These are phyloP conservation scores for Kazachstania viticola DNA, from an alignment of 805 yeast genomes.

Conservation along the genomic window DNA sequence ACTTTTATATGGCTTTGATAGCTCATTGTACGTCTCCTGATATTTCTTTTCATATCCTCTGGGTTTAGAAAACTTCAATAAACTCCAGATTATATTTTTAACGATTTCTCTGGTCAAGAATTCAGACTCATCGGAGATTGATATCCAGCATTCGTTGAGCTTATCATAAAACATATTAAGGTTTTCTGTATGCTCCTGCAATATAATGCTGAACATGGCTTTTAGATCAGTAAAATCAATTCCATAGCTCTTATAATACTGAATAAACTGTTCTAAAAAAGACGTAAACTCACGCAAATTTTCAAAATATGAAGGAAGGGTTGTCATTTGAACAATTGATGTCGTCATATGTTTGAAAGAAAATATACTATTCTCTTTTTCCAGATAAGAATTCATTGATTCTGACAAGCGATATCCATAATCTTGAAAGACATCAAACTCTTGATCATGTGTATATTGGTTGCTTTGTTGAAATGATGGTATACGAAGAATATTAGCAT, in stretches of 20 bases:
- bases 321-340: no score
- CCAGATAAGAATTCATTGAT: slow-evolving; percentile 10
- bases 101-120: slow-evolving; percentile 10
- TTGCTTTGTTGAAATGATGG: no score
- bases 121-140: slow-evolving; percentile 10
- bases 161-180: slow-evolving; percentile 17
- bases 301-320: slow-evolving; percentile 6
- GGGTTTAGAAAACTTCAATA: slow-evolving; percentile 7
- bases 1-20: slow-evolving; percentile 8
- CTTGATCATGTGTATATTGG: no score
- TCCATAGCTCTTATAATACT: slow-evolving; percentile 15
- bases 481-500: no score
- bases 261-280: slow-evolving; percentile 17
- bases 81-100: slow-evolving; percentile 11
- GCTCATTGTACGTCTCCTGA: slow-evolving; percentile 2
- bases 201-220: slow-evolving; percentile 6
- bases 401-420: slow-evolving; percentile 21
- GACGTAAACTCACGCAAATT: slow-evolving; percentile 18
- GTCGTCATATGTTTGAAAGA: no score
- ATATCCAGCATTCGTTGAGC: slow-evolving; percentile 22
- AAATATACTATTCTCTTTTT: slow-evolving; percentile 7
- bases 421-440: slow-evolving; percentile 13
- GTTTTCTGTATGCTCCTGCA: slow-evolving; percentile 11
- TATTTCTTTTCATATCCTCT: slow-evolving; percentile 4
- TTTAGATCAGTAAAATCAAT: slow-evolving; percentile 11